Conservation (phyloP, 768 basidiomycete genomes). For the Naganishia vaughanmartiniae region DNA sequence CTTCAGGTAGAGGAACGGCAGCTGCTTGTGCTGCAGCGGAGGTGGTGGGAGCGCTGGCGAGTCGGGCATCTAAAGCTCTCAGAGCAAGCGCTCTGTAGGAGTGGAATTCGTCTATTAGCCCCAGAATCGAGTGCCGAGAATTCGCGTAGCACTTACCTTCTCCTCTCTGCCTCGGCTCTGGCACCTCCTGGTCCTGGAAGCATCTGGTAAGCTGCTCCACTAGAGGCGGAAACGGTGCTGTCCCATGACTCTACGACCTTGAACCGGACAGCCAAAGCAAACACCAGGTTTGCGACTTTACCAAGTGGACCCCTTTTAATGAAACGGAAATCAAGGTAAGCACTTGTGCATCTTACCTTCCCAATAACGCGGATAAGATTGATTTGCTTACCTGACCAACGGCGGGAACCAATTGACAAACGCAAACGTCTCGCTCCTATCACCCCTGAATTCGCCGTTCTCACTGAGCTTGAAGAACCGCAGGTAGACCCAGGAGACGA, state of each 20-base stretch:
- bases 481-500: slow-evolving; percentile 87
- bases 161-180: slow-evolving; percentile 90
- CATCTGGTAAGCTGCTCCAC: slow-evolving; percentile 59
- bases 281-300: slow-evolving; percentile 65
- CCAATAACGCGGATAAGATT: background rate
- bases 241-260: slow-evolving; percentile 69
- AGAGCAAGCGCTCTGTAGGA: slow-evolving; percentile 79
- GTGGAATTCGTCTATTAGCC: background rate
- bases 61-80: slow-evolving; percentile 89
- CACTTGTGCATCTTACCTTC: background rate
- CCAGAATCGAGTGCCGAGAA: background rate
- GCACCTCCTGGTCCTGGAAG: slow-evolving; percentile 73
- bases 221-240: slow-evolving; percentile 29
- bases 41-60: slow-evolving; percentile 57
- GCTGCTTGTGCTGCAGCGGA: slow-evolving; percentile 38
- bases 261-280: slow-evolving; percentile 62
- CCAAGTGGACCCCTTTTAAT: slow-evolving; percentile 66
- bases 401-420: slow-evolving; percentile 97
- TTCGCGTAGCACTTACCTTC: slow-evolving; percentile 63
- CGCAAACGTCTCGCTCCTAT: slow-evolving; percentile 93
- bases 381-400: slow-evolving; percentile 74
- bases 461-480: slow-evolving; percentile 92
- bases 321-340: slow-evolving; percentile 1
- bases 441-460: slow-evolving; percentile 68
- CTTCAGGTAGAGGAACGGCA: slow-evolving; percentile 13